Evolutionary conservation across 805 yeast species (phyloP), one percentile per base, ranked within the genome.

Genomic region (Cyberlindnera saturnus): DNA sequence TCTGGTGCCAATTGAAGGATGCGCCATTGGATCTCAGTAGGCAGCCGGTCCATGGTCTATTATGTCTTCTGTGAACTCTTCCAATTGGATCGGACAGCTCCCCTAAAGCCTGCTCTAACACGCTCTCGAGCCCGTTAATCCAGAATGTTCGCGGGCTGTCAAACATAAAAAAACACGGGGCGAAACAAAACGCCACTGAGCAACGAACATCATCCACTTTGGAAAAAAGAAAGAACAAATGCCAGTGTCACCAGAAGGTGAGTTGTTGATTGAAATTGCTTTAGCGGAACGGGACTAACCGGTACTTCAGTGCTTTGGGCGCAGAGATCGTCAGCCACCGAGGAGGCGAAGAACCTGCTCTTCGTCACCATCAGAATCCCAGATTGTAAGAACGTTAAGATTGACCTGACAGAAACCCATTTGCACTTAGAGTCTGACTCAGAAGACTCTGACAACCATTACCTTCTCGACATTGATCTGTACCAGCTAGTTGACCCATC

Each of bases 251-350:
- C 52, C 52, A 34, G 52, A 49, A 43, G 44, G 50, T 47, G 29
- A 18, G 47, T 38, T 16, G 15, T 17, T 16, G 28, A 23, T 23
- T 23, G 28, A 13, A 23, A 23, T 23, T 23, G 28, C 3, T 23
- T 29, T 9, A 18, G 4, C 34, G 19, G 13, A 14, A 31, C 26
- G 20, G 16, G 3, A 39, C 39, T 39, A 39, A 42, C 42, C 17
- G 28, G 28, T 13, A 23, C 11, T 2, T 23, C 36, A 47, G 91
- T 87, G 34, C 71, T 81, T 61, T 91, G 99, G 99, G 98, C 99
- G 11, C 99, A 91, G 72, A 86, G 99, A 67, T 88, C 96, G 43
- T 80, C 73, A 59, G 82, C 73, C n/a, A 64, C 73, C 4, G 95
- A 82, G 32, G 75, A 77, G 10, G 70, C 76, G 28, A 90, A 86